A percentile compares a stretch with the other conserved stretches of the same genome.
phyloP scores from a whole-genome alignment of 208 protist species.

The Trypanosoma mega region DNA sequence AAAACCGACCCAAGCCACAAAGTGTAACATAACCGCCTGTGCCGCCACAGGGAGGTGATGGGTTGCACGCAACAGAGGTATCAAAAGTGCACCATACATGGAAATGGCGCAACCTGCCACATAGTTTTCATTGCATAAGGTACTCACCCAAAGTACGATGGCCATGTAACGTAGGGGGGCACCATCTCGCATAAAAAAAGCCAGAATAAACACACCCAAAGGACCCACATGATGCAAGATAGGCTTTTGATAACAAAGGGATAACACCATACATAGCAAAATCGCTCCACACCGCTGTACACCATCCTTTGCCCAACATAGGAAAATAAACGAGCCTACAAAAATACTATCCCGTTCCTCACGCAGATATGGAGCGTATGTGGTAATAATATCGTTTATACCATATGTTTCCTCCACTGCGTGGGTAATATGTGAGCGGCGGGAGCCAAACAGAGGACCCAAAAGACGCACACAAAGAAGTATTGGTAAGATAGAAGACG shows the following conservation, averaged over 20 bases:
- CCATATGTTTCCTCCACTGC: slow-evolving; percentile 36
- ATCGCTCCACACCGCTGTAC: slow-evolving; percentile 1
- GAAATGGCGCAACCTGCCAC: slow-evolving; percentile 39
- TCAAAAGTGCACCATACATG: slow-evolving; percentile 37
- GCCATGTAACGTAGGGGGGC: slow-evolving; percentile 31
- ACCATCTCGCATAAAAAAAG: slow-evolving; percentile 2
- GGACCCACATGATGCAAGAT: slow-evolving; percentile 52
- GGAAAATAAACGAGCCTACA: slow-evolving; percentile 16
- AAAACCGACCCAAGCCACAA: slow-evolving; percentile 50
- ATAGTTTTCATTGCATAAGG: slow-evolving; percentile 53
- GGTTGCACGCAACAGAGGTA: slow-evolving; percentile 22
- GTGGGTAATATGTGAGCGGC: slow-evolving; percentile 59
- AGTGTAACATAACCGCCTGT: slow-evolving; percentile 46
- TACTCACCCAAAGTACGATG: slow-evolving; percentile 44
- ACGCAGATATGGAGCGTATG: slow-evolving; percentile 1
- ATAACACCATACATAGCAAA: slow-evolving; percentile 16
- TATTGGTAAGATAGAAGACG: slow-evolving; percentile 20
- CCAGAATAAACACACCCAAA: slow-evolving; percentile 23
- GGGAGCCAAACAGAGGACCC: slow-evolving; percentile 38
- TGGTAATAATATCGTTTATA: slow-evolving; percentile 30
- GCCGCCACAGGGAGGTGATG: slow-evolving; percentile 3
- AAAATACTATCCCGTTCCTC: slow-evolving; percentile 30
- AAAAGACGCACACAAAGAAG: slow-evolving; percentile 29
- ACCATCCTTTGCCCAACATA: background rate
- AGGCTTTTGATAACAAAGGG: slow-evolving; percentile 32